Evolutionary conservation across 2,329 filamentous ascomycete genomes (phyloP).

Genomic region (Trichophyton rubrum): DNA sequence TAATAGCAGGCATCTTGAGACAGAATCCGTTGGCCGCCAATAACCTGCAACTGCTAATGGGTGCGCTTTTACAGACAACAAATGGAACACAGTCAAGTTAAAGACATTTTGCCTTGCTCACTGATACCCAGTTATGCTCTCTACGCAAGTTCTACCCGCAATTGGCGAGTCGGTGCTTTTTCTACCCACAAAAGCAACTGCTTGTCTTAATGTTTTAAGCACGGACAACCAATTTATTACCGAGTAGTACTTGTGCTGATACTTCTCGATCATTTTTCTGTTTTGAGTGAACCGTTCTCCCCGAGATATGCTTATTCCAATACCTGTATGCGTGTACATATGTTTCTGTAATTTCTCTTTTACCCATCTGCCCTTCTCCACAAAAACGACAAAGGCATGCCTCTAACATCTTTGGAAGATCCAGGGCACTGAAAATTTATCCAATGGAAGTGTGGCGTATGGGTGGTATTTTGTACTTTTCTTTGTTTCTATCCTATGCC

Average conservation of each 20-base stretch:
- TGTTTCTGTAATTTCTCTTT: neutral
- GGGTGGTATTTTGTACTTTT: neutral
- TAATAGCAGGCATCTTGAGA: slow-evolving; percentile 57
- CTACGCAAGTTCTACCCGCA: neutral
- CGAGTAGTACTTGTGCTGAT: neutral
- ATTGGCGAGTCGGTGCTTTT: neutral
- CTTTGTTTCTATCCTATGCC: neutral
- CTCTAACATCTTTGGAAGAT: neutral
- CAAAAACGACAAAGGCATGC: neutral
- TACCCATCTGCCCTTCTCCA: neutral
- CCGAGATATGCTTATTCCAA: neutral
- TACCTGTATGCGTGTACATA: neutral
- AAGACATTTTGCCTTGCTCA: neutral
- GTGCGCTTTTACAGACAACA: slow-evolving; percentile 28
- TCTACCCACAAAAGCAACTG: neutral
- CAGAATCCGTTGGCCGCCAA: slow-evolving; percentile 52
- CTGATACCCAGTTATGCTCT: neutral
- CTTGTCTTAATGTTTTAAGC: neutral
- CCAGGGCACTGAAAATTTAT: neutral
- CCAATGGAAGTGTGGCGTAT: neutral
- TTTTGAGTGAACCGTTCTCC: neutral
- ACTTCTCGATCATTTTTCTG: neutral
- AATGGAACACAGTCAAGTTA: slow-evolving; percentile 18
- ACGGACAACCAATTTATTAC: neutral
- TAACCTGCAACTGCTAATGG: slow-evolving; percentile 38